A percentile compares a stretch with the other conserved stretches of the same genome.
phyloP scores from a whole-genome alignment of 345 rosid genomes.

The Syzygium grande region DNA sequence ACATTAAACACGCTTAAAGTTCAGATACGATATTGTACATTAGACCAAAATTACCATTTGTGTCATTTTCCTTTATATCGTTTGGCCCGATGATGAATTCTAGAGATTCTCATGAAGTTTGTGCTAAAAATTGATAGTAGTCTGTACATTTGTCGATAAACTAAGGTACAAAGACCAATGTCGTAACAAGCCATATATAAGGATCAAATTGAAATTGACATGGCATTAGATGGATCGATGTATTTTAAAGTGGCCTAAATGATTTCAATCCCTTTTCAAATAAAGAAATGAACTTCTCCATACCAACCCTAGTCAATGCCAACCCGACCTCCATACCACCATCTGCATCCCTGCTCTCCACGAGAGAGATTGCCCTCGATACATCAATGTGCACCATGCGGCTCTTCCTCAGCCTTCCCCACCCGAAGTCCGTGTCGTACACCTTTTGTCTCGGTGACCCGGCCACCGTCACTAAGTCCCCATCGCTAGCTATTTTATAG shows the following conservation, averaged over 20 bases:
- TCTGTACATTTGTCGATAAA: background rate
- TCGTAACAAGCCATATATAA: background rate
- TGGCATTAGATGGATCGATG: background rate
- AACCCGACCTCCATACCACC: conserved; percentile 31
- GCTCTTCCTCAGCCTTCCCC: conserved; percentile 31
- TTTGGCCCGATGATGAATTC: too few relatives aligned
- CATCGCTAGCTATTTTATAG: background rate
- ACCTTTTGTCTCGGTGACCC: conserved; percentile 17
- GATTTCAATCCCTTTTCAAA: background rate
- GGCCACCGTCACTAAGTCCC: conserved; percentile 1
- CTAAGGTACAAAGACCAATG: background rate
- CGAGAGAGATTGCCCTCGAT: conserved; percentile 2
- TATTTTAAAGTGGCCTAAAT: background rate
- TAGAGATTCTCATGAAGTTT: background rate
- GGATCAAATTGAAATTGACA: background rate
- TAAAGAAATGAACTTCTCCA: background rate
- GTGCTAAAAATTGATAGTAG: background rate
- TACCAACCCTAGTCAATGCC: background rate
- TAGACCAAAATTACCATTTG: too few relatives aligned
- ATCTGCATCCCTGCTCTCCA: conserved; percentile 7
- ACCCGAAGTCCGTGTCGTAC: conserved; percentile 19
- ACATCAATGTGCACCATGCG: conserved; percentile 4
- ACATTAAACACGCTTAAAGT: too few relatives aligned
- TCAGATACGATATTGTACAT: too few relatives aligned
- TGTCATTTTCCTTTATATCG: too few relatives aligned